Evolutionary conservation across 441 rosid genomes (phyloP), one percentile per base, ranked within the genome.

Genomic region (Jatropha podagrica): DNA sequence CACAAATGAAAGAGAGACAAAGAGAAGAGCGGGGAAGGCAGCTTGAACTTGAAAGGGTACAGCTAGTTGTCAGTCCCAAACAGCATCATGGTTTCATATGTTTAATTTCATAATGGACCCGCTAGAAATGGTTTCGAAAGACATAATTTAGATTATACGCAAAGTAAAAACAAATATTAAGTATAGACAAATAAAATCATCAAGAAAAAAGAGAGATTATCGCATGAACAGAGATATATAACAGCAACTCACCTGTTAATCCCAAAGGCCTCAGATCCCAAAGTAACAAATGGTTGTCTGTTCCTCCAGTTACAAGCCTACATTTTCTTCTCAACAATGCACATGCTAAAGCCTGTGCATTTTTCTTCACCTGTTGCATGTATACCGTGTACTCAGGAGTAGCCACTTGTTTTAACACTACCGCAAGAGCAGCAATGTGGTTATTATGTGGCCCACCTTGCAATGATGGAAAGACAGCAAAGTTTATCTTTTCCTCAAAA

Each of bases 381-480:
- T 93, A 91, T 59, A 88, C 87, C 78, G 86, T 89, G 85, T 83
- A 93, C 71, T 85, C 97, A 20, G 91, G 96, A 65, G 97, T 88
- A 54, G 91, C 92, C 48, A 86, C 97, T 86, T 96, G 97, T 81
- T 90, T 96, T 73, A 96, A 86, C 73, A 98, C 94, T 73, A 93
- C 84, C 51, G 97, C 97, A 58, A 96, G 98, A 79, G 99, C 99
- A 70, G 97, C 97, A 56, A 94, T 93, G 70, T 96, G 99, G 83
- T 96, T 93, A 82, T 93, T 92, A 86, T 93, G 95, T 68, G 97
- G 98, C 49, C 99, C 99, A 26, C 99, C 99, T 83, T 95, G 99
- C 46, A 90, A 76, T 12, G 98, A 88, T 54, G 99, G 94, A 66
- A 85, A 90, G 49, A 95, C 94, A 11, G 97, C 95, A 83, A 95